Evolutionary conservation across 1,139 yeast genomes (phyloP), one percentile per base, ranked within the genome.

Genomic region (Pichia sp.): DNA sequence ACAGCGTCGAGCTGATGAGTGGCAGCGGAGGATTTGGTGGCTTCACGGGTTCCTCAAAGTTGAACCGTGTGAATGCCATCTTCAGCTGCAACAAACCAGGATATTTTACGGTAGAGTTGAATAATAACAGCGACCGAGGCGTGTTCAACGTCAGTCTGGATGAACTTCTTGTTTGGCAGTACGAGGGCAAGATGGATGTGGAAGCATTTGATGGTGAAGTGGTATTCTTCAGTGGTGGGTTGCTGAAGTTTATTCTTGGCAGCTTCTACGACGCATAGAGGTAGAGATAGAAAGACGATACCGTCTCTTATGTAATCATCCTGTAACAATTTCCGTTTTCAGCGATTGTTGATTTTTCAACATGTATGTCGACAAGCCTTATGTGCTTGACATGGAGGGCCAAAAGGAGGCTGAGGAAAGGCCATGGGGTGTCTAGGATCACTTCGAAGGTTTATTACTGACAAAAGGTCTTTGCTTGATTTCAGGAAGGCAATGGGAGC

Each of bases 111-210:
- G 34, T 55, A 3, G 59, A 55, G 22, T 41, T 58, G 26, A 46
- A 43, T 37, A 62, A 60, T 4, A 48, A 47, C 13, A 34, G 31
- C 9, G 42, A 36, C 16, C 87, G 85, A 4, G 87, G 86, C 0
- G 36, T 72, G 18, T 72, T 73, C 22, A 72, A 74, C 13, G 63
- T 86, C 21, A 74, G 87, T 0, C 70, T 87, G 53, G 96, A 89
- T 62, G 83, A 85, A 48, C 69, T 89, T 51, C 73, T 89, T 55
- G 79, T 79, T 47, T 75, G 78, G 55, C 96, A 88, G 67, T 87
- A 80, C 60, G 85, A 80, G 59, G 77, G 76, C 58, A 72, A 76
- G 57, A 70, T 72, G 48, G 70, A 70, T 36, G 70, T 85, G 57
- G 70, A 74, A 16, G 62, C 84, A 61, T 86, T 86, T 66, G 85